Evolutionary conservation across 345 rosid species (phyloP).

Genomic region (Rhizophora mangle): DNA sequence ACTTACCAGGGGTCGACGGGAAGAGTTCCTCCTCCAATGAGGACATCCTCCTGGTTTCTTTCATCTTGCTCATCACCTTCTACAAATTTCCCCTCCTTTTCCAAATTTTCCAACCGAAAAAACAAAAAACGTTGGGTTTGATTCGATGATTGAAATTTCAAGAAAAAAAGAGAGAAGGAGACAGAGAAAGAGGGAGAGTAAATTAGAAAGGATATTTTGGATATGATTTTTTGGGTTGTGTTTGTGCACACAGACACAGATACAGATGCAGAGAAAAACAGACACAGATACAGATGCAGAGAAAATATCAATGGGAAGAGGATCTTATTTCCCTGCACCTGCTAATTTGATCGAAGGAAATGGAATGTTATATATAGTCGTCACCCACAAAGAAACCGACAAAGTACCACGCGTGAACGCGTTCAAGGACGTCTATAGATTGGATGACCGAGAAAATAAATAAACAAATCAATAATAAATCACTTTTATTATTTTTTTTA

Average conservation of each 20-base stretch:
- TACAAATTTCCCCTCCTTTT: not conserved
- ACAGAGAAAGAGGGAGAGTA: too few species aligned
- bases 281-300: constrained; percentile 63
- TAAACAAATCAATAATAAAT: not conserved
- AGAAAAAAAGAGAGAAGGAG: too few species aligned
- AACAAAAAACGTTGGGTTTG: not conserved
- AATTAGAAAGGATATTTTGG: too few species aligned
- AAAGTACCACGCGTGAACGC: constrained; percentile 53
- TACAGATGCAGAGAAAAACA: constrained; percentile 55
- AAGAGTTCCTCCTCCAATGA: constrained; percentile 69
- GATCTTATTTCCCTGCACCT: constrained; percentile 41
- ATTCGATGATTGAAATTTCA: not conserved
- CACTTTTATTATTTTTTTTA: not conserved
- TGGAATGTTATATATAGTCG: constrained; percentile 40
- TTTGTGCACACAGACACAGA: not conserved
- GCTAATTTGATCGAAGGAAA: constrained; percentile 30
- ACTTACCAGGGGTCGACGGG: constrained; percentile 90
- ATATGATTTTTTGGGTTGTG: not conserved
- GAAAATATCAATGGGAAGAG: not conserved
- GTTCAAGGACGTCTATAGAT: constrained; percentile 41
- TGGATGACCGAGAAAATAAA: constrained; percentile 10
- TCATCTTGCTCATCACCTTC: not conserved
- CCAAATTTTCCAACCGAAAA: too few species aligned
- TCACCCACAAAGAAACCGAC: constrained; percentile 35
- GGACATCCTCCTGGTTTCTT: constrained; percentile 41